A percentile compares a stretch with the other conserved stretches of the same genome.
Conservation (phyloP, 2,329 filamentous ascomycete species). For the Aureobasidium musti region DNA sequence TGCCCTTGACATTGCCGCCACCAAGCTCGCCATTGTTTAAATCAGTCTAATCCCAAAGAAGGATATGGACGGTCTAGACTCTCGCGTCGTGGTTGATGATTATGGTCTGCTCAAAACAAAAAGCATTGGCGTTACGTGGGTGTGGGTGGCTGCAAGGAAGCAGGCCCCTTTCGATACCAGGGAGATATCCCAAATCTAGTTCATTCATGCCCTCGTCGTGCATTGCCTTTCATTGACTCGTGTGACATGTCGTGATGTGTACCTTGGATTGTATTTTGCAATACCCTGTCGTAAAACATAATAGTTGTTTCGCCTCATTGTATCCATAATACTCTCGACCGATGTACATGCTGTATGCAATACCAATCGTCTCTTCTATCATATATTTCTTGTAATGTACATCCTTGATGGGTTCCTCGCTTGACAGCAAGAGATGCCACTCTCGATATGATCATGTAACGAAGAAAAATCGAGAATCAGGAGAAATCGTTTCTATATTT, state of each 20-base stretch:
- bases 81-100: slow-evolving; percentile 20
- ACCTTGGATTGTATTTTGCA: not conserved
- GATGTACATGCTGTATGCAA: not conserved
- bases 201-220: slow-evolving; percentile 28
- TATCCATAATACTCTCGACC: not conserved
- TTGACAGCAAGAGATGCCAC: too few species aligned
- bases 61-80: not conserved
- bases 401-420: too few species aligned
- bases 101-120: slow-evolving; percentile 27
- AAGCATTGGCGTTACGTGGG: slow-evolving; percentile 29
- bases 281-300: too few species aligned
- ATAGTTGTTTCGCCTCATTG: not conserved
- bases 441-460: too few species aligned
- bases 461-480: too few species aligned
- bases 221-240: not conserved
- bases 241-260: not conserved
- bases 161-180: slow-evolving; percentile 26
- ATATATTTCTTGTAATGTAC: slow-evolving; percentile 25
- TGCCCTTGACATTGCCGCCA: slow-evolving; percentile 97
- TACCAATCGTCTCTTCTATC: slow-evolving; percentile 5
- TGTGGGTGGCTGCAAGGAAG: slow-evolving; percentile 29
- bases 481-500: too few species aligned
- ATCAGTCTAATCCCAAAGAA: slow-evolving; percentile 14
- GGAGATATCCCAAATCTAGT: slow-evolving; percentile 27
- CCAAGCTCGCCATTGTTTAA: slow-evolving; percentile 98